phyloP scores from a whole-genome alignment of 2,329 filamentous ascomycete species.

The Diaporthe sp. region DNA sequence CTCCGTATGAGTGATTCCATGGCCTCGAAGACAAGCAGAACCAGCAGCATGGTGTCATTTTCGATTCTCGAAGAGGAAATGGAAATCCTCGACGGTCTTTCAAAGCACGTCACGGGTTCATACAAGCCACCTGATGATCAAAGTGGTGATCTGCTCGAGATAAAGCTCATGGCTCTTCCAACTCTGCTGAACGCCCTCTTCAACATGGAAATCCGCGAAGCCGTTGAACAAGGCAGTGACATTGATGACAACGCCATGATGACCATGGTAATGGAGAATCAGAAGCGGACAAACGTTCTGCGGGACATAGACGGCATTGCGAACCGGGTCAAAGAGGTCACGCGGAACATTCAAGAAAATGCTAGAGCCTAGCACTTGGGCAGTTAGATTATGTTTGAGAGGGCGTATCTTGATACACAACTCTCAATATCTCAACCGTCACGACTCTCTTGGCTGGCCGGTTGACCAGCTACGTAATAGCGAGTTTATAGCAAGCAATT shows the following conservation, averaged over 20 bases:
- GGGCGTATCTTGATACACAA: too few relatives aligned
- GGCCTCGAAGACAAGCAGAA: neutral
- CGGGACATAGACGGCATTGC: neutral
- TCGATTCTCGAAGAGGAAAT: neutral
- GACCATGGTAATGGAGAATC: neutral
- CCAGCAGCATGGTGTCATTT: neutral
- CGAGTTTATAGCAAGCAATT: neutral
- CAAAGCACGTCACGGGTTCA: neutral
- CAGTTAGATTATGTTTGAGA: neutral
- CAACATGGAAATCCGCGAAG: neutral
- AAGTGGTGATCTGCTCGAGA: neutral
- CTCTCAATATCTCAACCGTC: too few relatives aligned
- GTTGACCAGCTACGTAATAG: too few relatives aligned
- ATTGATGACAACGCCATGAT: slow-evolving; percentile 15
- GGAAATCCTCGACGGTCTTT: neutral
- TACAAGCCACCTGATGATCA: neutral
- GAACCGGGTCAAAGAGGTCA: neutral
- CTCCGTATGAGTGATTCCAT: neutral
- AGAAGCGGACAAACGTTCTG: neutral
- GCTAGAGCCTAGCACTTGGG: too few relatives aligned
- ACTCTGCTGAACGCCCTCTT: neutral
- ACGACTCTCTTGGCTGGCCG: neutral
- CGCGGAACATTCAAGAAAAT: too few relatives aligned
- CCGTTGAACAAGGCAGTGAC: neutral
- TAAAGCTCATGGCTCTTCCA: neutral